These are phyloP conservation scores for Hemisphaericaspora lyxosophila DNA, from an alignment of 1,139 yeast genomes.

Conservation along the genomic window DNA sequence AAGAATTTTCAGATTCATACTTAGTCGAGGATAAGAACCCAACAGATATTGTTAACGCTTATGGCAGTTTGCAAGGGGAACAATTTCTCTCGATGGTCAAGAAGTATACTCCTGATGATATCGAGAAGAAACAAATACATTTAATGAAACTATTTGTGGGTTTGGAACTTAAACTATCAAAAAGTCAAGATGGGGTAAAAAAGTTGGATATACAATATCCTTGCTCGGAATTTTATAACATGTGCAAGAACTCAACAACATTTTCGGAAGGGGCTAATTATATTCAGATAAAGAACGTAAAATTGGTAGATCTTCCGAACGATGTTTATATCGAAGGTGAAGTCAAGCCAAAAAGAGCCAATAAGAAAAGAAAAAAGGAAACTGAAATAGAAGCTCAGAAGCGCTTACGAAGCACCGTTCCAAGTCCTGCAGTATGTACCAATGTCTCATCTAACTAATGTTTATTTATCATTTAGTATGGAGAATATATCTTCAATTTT, in stretches of 20 bases:
- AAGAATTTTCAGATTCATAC: constrained; percentile 56
- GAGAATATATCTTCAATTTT: too few relatives aligned
- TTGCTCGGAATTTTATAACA: constrained; percentile 79
- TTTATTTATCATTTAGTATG: neutral
- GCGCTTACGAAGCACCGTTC: neutral
- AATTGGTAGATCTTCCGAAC: constrained; percentile 79
- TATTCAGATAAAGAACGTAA: constrained; percentile 72
- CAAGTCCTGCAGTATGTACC: constrained; percentile 9
- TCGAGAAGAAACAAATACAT: constrained; percentile 36
- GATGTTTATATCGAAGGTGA: constrained; percentile 85
- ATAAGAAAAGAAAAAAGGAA: constrained; percentile 28
- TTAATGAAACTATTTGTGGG: constrained; percentile 85
- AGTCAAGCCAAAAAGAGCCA: constrained; percentile 58
- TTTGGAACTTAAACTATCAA: constrained; percentile 54
- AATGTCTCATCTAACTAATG: constrained; percentile 3
- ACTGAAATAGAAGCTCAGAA: neutral
- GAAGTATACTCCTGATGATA: neutral
- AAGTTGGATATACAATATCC: constrained; percentile 88
- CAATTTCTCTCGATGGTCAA: constrained; percentile 2
- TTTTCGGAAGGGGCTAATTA: constrained; percentile 62
- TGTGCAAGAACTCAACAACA: constrained; percentile 72
- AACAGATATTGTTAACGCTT: constrained; percentile 39
- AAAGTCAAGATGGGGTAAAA: constrained; percentile 43
- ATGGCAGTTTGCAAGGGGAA: constrained; percentile 52
- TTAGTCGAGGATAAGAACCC: neutral